Evolutionary conservation across 208 protist species (phyloP).

Genomic region (Endotrypanum monterogeii): DNA sequence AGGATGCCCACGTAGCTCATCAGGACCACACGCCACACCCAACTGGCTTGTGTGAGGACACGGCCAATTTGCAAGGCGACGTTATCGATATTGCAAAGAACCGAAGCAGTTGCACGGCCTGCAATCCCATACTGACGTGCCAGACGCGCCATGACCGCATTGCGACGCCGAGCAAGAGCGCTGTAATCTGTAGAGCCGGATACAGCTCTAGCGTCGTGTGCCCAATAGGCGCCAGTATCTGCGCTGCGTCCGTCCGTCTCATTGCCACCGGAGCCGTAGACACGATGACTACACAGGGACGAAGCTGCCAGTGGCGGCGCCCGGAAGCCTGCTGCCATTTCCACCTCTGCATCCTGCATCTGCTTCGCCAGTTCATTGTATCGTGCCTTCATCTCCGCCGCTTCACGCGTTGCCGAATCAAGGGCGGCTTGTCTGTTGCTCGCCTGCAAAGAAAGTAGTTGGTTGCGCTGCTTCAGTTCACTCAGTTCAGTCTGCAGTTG

Average conservation of each 20-base stretch:
- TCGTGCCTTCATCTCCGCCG: constrained; percentile 46
- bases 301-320: constrained; percentile 5
- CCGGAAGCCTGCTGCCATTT: constrained; percentile 36
- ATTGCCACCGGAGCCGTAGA: not conserved
- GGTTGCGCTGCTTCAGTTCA: constrained; percentile 29
- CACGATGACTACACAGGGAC: not conserved
- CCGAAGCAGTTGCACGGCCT: constrained; percentile 10
- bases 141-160: constrained; percentile 23
- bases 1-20: constrained; percentile 55
- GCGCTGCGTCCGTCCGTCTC: not conserved
- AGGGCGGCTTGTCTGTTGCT: constrained; percentile 53
- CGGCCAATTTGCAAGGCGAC: constrained; percentile 33
- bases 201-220: not conserved
- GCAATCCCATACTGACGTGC: constrained; percentile 17
- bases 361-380: constrained; percentile 49
- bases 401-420: constrained; percentile 44
- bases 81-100: constrained; percentile 32
- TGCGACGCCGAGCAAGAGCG: constrained; percentile 16
- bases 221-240: not conserved
- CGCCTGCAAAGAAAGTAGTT: constrained; percentile 33
- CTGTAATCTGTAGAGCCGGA: not conserved
- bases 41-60: constrained; percentile 30
- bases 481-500: constrained; percentile 16
- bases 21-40: constrained; percentile 40
- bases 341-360: constrained; percentile 45